Percentiles rank a stretch among this genome's conserved stretches.
Evolutionary conservation across 106 monocot genomes (phyloP).

Genomic region (Amphibolis antarctica): DNA sequence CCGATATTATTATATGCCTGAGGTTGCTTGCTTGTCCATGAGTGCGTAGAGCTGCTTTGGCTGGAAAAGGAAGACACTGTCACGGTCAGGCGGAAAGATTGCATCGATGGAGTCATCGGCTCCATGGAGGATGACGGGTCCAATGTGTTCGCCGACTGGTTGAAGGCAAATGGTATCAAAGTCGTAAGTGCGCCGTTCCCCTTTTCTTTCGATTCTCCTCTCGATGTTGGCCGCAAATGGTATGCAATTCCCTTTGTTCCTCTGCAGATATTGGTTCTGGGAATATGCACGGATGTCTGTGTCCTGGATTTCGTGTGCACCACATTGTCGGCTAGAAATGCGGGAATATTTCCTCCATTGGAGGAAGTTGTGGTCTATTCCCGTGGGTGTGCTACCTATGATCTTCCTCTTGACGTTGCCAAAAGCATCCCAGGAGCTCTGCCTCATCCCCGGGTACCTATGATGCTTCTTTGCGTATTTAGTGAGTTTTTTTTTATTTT

Average conservation of each 20-base stretch:
- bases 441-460: constrained; percentile 67
- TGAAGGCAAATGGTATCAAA: constrained; percentile 46
- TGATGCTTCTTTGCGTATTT: background rate
- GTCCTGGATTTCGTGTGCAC: constrained; percentile 68
- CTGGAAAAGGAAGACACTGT: constrained; percentile 62
- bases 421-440: constrained; percentile 44
- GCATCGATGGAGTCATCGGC: constrained; percentile 64
- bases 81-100: constrained; percentile 55
- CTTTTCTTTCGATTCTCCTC: background rate
- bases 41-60: constrained; percentile 55
- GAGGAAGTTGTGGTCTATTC: constrained; percentile 90
- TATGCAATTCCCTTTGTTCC: no score
- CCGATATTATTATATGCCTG: no score
- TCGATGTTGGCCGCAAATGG: no score
- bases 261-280: constrained; percentile 64
- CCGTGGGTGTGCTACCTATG: constrained; percentile 71
- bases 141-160: constrained; percentile 60
- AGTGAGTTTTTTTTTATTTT: background rate
- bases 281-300: constrained; percentile 91
- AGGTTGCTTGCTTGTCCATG: background rate
- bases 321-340: constrained; percentile 62
- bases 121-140: constrained; percentile 69
- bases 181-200: constrained; percentile 29
- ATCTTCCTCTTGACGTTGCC: constrained; percentile 52
- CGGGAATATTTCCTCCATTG: constrained; percentile 48